These are phyloP conservation scores for Begonia fuchsioides DNA, from an alignment of 306 rosid genomes.

Conservation along the genomic window DNA sequence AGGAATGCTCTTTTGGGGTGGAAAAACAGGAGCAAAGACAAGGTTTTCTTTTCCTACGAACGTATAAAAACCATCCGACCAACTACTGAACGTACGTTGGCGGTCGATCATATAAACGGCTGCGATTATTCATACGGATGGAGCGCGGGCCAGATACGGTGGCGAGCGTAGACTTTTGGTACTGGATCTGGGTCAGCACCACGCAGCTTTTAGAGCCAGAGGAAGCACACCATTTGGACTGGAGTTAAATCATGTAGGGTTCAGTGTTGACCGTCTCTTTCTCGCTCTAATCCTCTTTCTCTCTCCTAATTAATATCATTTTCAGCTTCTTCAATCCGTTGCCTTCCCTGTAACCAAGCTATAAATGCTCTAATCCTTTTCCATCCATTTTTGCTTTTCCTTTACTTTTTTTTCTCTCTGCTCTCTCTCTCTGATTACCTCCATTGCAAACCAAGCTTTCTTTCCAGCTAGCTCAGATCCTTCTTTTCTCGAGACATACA, in stretches of 20 bases:
- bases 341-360: conserved; percentile 2
- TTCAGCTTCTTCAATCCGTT: conserved; percentile 24
- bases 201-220: no score
- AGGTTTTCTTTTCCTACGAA: no score
- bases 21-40: no score
- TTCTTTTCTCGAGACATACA: conserved; percentile 11
- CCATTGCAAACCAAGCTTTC: conserved; percentile 68
- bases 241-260: no score
- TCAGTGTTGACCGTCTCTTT: not conserved
- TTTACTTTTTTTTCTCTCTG: conserved; percentile 39
- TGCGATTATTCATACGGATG: no score
- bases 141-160: no score
- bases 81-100: not conserved
- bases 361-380: conserved; percentile 28
- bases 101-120: no score
- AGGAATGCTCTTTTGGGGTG: no score
- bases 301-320: conserved; percentile 11
- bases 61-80: no score
- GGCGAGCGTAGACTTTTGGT: no score
- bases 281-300: conserved; percentile 5
- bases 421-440: conserved; percentile 28
- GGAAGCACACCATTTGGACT: no score
- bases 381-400: conserved; percentile 39
- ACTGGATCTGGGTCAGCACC: no score
- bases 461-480: conserved; percentile 38